Base-by-base conservation (phyloP, 352 stramenopile species). In the Thraustochytrium sp. region DNA sequence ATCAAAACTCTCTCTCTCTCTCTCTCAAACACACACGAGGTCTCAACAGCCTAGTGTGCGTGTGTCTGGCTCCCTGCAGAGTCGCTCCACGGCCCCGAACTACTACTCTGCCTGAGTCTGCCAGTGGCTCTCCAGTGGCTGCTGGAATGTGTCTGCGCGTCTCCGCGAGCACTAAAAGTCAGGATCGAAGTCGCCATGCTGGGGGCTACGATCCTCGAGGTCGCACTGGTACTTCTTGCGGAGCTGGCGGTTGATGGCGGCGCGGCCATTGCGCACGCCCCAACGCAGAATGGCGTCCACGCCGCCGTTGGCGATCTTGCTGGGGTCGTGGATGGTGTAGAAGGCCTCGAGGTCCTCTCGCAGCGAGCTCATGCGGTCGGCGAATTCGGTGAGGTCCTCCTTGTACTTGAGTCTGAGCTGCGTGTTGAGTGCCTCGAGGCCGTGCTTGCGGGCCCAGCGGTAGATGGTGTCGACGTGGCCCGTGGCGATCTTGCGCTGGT, bases 341-440 rank as follows among this genome's bases (percentile, higher is more conserved):
- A 84, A 84, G 16, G 3, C 75, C 36, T 68, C 61, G 40, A 84
- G 51, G 36, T 84, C 75, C 23, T 83, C 36, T 9, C 75, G 55
- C 4, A 84, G 59, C 26, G 55, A 38, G 54, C 61, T 80, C 61
- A 73, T 84, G 18, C 61, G 55, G 38, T 84, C 75, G 8, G 61
- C 59, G 31, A 84, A 84, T 3, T 84, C 75, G 1, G 53, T 54
- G 29, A 84, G 59, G 36, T 73, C 61, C 49, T 84, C 55, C 16
- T 64, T n/a, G 31, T 84, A 84, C 23, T 80, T 73, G 59, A 18
- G 9, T 34, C 84, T 80, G 34, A 84, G 75, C 18, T 83, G 55
- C 18, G n/a, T 9, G 31, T 84, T 84, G 34, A 84, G 61, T 29
- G 55, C 37, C 5, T 13, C 11, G 0, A 84, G 54, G 16, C 75